Evolutionary conservation across 1,139 yeast species (phyloP).

Genomic region (Trichomonascaceae sp.): DNA sequence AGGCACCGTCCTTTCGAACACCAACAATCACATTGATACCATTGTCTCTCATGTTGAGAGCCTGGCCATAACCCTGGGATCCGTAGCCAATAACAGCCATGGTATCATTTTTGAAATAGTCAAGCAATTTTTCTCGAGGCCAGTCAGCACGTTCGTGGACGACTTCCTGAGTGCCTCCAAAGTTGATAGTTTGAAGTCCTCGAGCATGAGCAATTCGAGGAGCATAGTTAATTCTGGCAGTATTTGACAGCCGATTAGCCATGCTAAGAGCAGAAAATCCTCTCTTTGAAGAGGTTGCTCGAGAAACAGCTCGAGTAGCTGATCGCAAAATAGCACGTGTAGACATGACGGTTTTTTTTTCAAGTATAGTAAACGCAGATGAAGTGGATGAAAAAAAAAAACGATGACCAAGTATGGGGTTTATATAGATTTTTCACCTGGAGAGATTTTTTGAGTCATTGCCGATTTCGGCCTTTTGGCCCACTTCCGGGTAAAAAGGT

Average conservation of each 20-base stretch:
- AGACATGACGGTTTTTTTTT: conserved; percentile 12
- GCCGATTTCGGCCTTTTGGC: not conserved
- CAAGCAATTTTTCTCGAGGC: conserved; percentile 95
- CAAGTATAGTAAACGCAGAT: not conserved
- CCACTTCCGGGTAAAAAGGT: not conserved
- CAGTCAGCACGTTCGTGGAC: conserved; percentile 99
- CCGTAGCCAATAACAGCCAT: conserved; percentile 98
- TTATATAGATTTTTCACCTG: conserved; percentile 1
- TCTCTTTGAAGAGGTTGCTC: conserved; percentile 17
- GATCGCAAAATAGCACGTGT: conserved; percentile 19
- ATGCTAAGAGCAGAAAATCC: conserved; percentile 23
- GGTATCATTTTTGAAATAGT: conserved; percentile 97
- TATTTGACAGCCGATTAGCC: conserved; percentile 23
- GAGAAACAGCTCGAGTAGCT: conserved; percentile 21
- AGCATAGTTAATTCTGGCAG: conserved; percentile 21
- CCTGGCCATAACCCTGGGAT: conserved; percentile 99
- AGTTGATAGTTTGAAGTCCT: conserved; percentile 93
- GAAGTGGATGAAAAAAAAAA: conserved; percentile 1
- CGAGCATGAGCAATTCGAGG: conserved; percentile 21
- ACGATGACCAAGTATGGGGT: not conserved
- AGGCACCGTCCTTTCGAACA: conserved; percentile 97
- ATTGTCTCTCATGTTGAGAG: conserved; percentile 97
- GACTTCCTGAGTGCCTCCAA: conserved; percentile 90
- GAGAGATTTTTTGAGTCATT: not conserved
- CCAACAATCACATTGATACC: conserved; percentile 97